These are phyloP conservation scores for Salix udensis DNA, from an alignment of 345 rosid genomes.

Conservation along the genomic window DNA sequence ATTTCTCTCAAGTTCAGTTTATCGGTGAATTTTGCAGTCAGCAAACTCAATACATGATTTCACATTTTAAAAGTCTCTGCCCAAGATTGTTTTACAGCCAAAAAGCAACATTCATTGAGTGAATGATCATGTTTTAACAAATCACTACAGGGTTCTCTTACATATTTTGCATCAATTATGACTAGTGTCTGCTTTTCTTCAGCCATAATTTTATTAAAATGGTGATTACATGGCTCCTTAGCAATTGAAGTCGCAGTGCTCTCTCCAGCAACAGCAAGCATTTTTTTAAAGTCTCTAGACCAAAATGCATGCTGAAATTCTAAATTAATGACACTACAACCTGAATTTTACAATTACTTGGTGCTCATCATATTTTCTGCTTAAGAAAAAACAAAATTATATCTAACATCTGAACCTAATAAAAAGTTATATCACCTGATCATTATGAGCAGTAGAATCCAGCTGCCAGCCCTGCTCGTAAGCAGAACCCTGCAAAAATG, in stretches of 20 bases:
- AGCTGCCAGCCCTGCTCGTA: conserved; percentile 79
- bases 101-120: neutral
- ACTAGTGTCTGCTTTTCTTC: neutral
- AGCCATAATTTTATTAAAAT: neutral
- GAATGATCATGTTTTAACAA: neutral
- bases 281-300: neutral
- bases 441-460: conserved; percentile 56
- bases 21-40: neutral
- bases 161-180: neutral
- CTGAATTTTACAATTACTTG: neutral
- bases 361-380: neutral
- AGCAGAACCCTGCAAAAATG: conserved; percentile 63
- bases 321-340: neutral
- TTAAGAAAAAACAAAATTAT: neutral
- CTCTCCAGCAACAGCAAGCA: neutral
- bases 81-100: neutral
- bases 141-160: neutral
- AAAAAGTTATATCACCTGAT: conserved; percentile 52
- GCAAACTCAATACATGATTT: neutral
- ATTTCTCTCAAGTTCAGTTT: neutral
- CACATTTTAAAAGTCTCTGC: neutral
- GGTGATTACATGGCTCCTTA: neutral
- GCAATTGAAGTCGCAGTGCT: neutral
- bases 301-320: neutral
- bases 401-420: neutral